A percentile compares a stretch with the other conserved stretches of the same genome.
Conservation (phyloP, 108 stramenopile genomes). For the Cyclotella choctawhatcheeana region DNA sequence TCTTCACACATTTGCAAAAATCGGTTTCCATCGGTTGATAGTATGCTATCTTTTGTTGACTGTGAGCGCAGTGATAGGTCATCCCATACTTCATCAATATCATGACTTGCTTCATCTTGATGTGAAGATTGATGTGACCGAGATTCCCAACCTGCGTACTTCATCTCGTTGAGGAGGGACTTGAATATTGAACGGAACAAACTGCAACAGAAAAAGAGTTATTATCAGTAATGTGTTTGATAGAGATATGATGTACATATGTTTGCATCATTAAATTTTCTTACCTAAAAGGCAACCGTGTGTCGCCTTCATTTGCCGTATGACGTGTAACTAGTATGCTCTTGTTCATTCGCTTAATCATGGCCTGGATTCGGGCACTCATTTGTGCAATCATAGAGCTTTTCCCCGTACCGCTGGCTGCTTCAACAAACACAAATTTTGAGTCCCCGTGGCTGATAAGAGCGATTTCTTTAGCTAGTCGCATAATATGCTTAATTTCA, state of each 20-base stretch:
- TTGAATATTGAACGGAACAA: slow-evolving; percentile 63
- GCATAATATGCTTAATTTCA: slow-evolving; percentile 61
- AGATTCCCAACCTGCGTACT: slow-evolving; percentile 35
- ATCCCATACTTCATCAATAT: slow-evolving; percentile 48
- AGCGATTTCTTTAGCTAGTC: slow-evolving; percentile 50
- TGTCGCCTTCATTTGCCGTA: slow-evolving; percentile 63
- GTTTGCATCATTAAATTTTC: background rate
- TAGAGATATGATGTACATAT: no score
- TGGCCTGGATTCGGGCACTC: slow-evolving; percentile 54
- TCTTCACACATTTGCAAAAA: slow-evolving; percentile 62
- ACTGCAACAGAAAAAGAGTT: slow-evolving; percentile 22
- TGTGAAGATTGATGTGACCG: background rate
- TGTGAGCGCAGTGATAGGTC: slow-evolving; percentile 46
- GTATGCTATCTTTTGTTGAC: slow-evolving; percentile 42
- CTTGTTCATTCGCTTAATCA: slow-evolving; percentile 45
- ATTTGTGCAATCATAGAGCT: slow-evolving; percentile 58
- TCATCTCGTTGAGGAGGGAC: slow-evolving; percentile 46
- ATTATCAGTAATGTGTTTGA: no score
- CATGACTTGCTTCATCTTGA: background rate
- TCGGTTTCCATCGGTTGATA: slow-evolving; percentile 32
- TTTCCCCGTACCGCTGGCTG: slow-evolving; percentile 69
- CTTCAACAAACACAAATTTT: slow-evolving; percentile 49
- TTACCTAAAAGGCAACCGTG: slow-evolving; percentile 64
- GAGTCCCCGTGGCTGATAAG: slow-evolving; percentile 17
- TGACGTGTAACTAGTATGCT: slow-evolving; percentile 59